A percentile compares a stretch with the other conserved stretches of the same genome.
Evolutionary conservation across 495 filamentous ascomycete species (phyloP).

Genomic region (Aspergillus saccharolyticus): DNA sequence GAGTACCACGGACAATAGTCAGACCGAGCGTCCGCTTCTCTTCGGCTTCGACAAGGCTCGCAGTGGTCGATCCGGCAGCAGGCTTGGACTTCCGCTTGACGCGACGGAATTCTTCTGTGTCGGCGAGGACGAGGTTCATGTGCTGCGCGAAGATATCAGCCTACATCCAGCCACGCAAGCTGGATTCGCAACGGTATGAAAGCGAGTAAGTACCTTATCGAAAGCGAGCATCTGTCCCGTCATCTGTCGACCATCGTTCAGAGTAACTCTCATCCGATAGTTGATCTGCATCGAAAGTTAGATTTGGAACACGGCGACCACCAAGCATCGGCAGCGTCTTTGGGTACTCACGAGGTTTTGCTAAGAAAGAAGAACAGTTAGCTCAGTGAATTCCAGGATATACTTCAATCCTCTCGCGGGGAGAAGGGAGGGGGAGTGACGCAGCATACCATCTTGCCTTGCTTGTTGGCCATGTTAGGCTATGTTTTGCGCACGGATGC

Average conservation of each 20-base stretch:
- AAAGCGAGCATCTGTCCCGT: slow-evolving; percentile 96
- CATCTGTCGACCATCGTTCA: slow-evolving; percentile 95
- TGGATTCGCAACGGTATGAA: neutral
- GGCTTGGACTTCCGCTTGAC: slow-evolving; percentile 88
- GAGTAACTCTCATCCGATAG: slow-evolving; percentile 95
- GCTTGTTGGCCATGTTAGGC: slow-evolving; percentile 80
- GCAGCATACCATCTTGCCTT: slow-evolving; percentile 94
- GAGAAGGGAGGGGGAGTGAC: slow-evolving; percentile 19
- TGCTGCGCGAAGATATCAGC: slow-evolving; percentile 52
- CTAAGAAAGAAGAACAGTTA: slow-evolving; percentile 61
- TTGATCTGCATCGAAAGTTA: slow-evolving; percentile 70
- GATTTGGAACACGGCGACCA: slow-evolving; percentile 7
- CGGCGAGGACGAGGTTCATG: slow-evolving; percentile 98
- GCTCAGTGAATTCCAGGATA: slow-evolving; percentile 36
- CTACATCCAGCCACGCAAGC: slow-evolving; percentile 13
- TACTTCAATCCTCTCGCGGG: neutral
- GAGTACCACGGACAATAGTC: slow-evolving; percentile 88
- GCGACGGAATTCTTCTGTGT: slow-evolving; percentile 97
- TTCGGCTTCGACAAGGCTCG: slow-evolving; percentile 73
- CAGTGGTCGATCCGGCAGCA: slow-evolving; percentile 50
- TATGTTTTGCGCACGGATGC: slow-evolving; percentile 57
- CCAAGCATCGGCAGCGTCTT: neutral
- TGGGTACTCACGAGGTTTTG: slow-evolving; percentile 82
- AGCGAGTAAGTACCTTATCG: slow-evolving; percentile 65
- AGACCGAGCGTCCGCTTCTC: slow-evolving; percentile 95